phyloP scores from a whole-genome alignment of 257 asterid genomes.

The Solanum pinnatisectum region DNA sequence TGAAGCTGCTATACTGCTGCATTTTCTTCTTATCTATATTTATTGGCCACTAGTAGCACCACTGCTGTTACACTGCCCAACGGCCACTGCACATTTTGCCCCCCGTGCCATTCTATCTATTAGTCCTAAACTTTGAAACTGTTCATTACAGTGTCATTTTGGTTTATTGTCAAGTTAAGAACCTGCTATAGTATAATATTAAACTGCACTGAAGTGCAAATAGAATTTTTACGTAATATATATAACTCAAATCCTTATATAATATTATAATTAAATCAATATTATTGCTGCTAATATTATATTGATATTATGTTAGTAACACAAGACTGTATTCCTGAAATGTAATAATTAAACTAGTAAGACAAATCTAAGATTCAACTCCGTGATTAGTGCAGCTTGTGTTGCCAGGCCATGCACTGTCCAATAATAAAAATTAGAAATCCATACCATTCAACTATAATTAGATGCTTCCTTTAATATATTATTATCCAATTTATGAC shows the following conservation, averaged over 20 bases:
- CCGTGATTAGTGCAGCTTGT: slow-evolving; percentile 18
- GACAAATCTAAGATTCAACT: slow-evolving; percentile 3
- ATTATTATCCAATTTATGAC: background rate
- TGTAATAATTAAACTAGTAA: background rate
- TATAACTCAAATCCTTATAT: background rate
- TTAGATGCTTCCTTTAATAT: background rate
- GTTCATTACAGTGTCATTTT: background rate
- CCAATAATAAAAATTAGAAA: background rate
- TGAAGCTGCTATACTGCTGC: background rate
- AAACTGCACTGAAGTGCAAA: background rate
- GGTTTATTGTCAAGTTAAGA: background rate
- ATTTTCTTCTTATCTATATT: background rate
- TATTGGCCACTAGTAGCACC: background rate
- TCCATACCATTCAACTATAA: background rate
- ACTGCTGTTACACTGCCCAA: background rate
- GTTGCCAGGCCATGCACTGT: background rate
- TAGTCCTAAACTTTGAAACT: background rate
- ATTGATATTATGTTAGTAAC: background rate
- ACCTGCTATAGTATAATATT: background rate
- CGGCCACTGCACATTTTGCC: background rate
- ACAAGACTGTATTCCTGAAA: background rate
- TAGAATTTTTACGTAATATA: background rate
- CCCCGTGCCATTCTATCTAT: background rate
- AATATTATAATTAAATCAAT: background rate
- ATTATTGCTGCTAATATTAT: background rate